Percentiles rank a stretch among this genome's conserved stretches.
phyloP scores from a whole-genome alignment of 2,329 filamentous ascomycete species.

The Sporothrix curviconia region DNA sequence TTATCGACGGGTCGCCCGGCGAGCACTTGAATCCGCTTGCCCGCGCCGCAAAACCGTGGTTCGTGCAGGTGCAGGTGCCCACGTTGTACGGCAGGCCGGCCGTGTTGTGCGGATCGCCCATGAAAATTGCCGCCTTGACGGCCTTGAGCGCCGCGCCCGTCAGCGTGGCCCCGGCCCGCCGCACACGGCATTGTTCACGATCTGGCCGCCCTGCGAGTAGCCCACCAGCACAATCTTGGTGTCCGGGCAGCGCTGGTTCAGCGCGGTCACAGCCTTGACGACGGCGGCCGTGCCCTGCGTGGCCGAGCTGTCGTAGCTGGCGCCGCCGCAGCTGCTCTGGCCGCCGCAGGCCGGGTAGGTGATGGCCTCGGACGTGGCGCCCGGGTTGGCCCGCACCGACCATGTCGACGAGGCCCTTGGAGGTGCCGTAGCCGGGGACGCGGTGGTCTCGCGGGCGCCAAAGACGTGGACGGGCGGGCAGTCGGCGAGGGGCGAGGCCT shows the following conservation, averaged over 20 bases:
- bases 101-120: slow-evolving; percentile 56
- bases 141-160: slow-evolving; percentile 42
- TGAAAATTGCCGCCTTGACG: slow-evolving; percentile 59
- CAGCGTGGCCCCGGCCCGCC: slow-evolving; percentile 49
- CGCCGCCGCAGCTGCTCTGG: slow-evolving; percentile 49
- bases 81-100: slow-evolving; percentile 52
- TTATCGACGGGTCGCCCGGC: slow-evolving; percentile 42
- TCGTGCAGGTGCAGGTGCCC: slow-evolving; percentile 51
- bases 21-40: slow-evolving; percentile 51
- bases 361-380: slow-evolving; percentile 49
- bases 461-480: slow-evolving; percentile 41
- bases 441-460: slow-evolving; percentile 43
- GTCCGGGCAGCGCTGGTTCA: slow-evolving; percentile 48
- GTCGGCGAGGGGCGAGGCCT: background rate
- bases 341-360: slow-evolving; percentile 58
- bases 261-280: slow-evolving; percentile 51
- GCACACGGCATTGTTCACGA: slow-evolving; percentile 57
- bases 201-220: slow-evolving; percentile 59
- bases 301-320: slow-evolving; percentile 54
- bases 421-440: slow-evolving; percentile 46
- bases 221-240: slow-evolving; percentile 55
- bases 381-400: slow-evolving; percentile 41
- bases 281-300: slow-evolving; percentile 52
- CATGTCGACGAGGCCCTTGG: slow-evolving; percentile 43
- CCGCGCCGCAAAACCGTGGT: slow-evolving; percentile 55